These are phyloP conservation scores for Eucalyptus pumila DNA, from an alignment of 345 rosid genomes.

Conservation along the genomic window DNA sequence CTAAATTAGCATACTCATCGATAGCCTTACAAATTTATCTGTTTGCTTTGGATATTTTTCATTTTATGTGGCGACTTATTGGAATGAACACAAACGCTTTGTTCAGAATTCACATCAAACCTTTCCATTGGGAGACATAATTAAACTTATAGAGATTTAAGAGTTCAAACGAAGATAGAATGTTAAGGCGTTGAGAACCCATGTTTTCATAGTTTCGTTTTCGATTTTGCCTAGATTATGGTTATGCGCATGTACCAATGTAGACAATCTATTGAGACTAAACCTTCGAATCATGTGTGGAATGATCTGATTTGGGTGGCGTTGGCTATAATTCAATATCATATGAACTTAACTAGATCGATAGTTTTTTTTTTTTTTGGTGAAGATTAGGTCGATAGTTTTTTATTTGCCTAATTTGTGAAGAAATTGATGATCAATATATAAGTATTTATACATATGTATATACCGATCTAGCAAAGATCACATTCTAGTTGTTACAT, in stretches of 20 bases:
- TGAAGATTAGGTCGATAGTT: not conserved
- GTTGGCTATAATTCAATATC: not conserved
- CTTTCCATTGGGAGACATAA: not conserved
- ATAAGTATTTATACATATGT: no score
- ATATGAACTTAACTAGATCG: not conserved
- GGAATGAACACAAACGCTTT: not conserved
- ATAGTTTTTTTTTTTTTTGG: no score
- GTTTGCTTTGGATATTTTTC: accelerated
- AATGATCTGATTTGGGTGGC: not conserved
- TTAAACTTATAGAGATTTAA: not conserved
- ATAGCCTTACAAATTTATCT: accelerated
- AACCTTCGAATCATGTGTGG: not conserved
- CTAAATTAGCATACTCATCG: accelerated
- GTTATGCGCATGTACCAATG: no score
- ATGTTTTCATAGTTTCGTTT: not conserved
- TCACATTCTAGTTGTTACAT: not conserved
- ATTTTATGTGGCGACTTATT: accelerated
- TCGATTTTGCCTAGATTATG: not conserved
- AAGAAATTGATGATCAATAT: not conserved
- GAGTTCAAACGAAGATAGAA: not conserved
- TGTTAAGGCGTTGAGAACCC: not conserved
- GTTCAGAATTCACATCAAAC: not conserved
- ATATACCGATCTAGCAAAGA: no score
- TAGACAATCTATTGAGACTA: not conserved
- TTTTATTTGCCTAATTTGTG: not conserved